These are phyloP conservation scores for Hypoxylon lenormandii DNA, from an alignment of 495 filamentous ascomycete genomes.

Conservation along the genomic window DNA sequence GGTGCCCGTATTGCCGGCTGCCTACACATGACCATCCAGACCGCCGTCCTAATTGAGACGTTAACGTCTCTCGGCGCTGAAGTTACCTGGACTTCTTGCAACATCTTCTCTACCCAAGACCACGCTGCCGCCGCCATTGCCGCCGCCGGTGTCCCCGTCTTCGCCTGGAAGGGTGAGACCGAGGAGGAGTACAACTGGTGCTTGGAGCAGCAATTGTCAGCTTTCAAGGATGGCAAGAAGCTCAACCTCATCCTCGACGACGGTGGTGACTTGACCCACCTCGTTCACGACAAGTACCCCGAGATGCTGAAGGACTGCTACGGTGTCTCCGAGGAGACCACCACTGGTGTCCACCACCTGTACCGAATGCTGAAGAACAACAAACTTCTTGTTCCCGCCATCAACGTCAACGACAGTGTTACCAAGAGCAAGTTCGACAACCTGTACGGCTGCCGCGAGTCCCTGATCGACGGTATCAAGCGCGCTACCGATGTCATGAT, in stretches of 20 bases:
- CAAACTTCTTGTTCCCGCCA: conserved; percentile 90
- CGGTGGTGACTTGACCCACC: conserved; percentile 94
- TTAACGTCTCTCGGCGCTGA: conserved; percentile 92
- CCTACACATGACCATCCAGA: conserved; percentile 99
- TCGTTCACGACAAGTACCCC: conserved; percentile 97
- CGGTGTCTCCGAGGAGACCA: conserved; percentile 99
- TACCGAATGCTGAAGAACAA: conserved; percentile 96
- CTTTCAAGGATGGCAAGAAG: conserved; percentile 96
- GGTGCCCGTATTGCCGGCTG: conserved; percentile 93
- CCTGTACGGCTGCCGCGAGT: conserved; percentile 99
- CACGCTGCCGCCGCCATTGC: conserved; percentile 98
- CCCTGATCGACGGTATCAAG: conserved; percentile 99
- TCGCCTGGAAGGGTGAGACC: conserved; percentile 99
- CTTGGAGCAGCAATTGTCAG: conserved; percentile 94
- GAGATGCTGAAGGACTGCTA: conserved; percentile 97
- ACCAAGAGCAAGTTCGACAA: conserved; percentile 99
- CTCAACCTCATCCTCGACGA: conserved; percentile 99
- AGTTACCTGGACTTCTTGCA: conserved; percentile 97
- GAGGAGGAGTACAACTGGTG: conserved; percentile 99
- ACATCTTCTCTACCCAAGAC: conserved; percentile 99
- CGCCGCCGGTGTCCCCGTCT: conserved; percentile 91
- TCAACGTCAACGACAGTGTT: conserved; percentile 99
- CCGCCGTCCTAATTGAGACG: conserved; percentile 98
- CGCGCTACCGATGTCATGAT: conserved; percentile 99
- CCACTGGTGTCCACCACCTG: conserved; percentile 98